A percentile compares a stretch with the other conserved stretches of the same genome.
Conservation (phyloP, 805 yeast genomes). For the Phaffomyces opuntiae region DNA sequence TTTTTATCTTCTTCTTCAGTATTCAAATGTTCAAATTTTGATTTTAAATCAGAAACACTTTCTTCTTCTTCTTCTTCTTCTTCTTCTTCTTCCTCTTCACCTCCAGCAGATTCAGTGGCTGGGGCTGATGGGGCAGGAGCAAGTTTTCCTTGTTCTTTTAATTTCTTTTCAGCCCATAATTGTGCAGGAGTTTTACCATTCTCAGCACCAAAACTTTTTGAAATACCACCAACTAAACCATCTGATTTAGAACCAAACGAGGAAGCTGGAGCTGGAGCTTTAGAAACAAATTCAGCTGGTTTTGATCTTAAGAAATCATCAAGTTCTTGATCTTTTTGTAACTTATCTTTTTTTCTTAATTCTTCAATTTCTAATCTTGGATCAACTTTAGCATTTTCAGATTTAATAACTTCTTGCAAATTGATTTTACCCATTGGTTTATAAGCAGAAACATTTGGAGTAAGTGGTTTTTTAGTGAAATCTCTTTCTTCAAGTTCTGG, state of each 20-base stretch:
- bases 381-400: conserved; percentile 35
- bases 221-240: conserved; percentile 50
- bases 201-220: conserved; percentile 52
- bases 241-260: conserved; percentile 21
- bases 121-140: conserved; percentile 17
- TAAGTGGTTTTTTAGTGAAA: conserved; percentile 38
- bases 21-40: conserved; percentile 29
- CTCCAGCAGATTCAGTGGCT: conserved; percentile 25
- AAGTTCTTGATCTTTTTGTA: conserved; percentile 29
- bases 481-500: conserved; percentile 43
- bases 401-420: conserved; percentile 35
- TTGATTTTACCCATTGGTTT: conserved; percentile 61
- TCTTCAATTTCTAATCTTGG: conserved; percentile 34
- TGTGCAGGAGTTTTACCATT: conserved; percentile 92
- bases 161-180: conserved; percentile 87
- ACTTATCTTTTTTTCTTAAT: conserved; percentile 28
- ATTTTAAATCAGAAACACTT: conserved; percentile 29
- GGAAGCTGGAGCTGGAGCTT: conserved; percentile 19
- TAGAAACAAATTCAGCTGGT: conserved; percentile 22
- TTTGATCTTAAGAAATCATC: conserved; percentile 29
- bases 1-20: conserved; percentile 19
- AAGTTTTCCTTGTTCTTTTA: conserved; percentile 26
- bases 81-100: conserved; percentile 20
- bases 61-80: conserved; percentile 22
- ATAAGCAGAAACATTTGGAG: conserved; percentile 41